Conservation (phyloP, 352 stramenopile genomes). For the Pythium aphanidermatum region DNA sequence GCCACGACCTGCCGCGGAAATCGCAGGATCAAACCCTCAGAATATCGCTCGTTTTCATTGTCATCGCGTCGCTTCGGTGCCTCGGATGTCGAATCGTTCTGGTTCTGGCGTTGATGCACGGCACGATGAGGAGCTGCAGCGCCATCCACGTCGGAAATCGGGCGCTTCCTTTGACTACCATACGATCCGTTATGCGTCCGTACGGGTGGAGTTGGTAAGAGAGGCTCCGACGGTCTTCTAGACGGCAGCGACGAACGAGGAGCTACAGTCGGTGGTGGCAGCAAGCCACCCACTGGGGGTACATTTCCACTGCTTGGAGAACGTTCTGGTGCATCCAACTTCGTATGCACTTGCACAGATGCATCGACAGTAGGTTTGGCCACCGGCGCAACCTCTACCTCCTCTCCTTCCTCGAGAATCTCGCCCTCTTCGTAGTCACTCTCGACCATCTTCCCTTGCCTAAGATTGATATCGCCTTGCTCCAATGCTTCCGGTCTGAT, state of each 20-base stretch:
- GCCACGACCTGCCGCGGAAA: slow-evolving; percentile 50
- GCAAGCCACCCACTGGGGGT: too few species aligned
- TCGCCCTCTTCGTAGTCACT: slow-evolving; percentile 67
- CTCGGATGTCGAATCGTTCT: slow-evolving; percentile 1
- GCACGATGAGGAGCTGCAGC: slow-evolving; percentile 3
- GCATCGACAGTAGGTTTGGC: neutral
- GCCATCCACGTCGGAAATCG: too few species aligned
- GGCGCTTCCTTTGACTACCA: too few species aligned
- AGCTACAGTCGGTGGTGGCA: neutral
- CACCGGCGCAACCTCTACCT: slow-evolving; percentile 14
- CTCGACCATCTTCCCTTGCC: slow-evolving; percentile 11
- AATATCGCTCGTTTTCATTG: slow-evolving; percentile 40
- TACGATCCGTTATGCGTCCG: too few species aligned
- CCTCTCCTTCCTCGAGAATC: slow-evolving; percentile 64
- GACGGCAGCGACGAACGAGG: neutral
- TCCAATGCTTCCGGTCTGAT: too few species aligned
- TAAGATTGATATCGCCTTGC: neutral
- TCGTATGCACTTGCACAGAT: too few species aligned
- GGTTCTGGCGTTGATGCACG: neutral
- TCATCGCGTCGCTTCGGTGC: slow-evolving; percentile 11
- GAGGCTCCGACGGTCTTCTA: neutral
- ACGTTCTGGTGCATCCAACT: neutral
- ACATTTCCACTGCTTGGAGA: too few species aligned
- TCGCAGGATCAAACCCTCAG: slow-evolving; percentile 56
- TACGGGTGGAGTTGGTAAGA: too few species aligned